Percentiles rank a stretch among this genome's conserved stretches.
These are phyloP conservation scores for Gossypium rotundifolium DNA, from an alignment of 345 rosid species.

Conservation along the genomic window DNA sequence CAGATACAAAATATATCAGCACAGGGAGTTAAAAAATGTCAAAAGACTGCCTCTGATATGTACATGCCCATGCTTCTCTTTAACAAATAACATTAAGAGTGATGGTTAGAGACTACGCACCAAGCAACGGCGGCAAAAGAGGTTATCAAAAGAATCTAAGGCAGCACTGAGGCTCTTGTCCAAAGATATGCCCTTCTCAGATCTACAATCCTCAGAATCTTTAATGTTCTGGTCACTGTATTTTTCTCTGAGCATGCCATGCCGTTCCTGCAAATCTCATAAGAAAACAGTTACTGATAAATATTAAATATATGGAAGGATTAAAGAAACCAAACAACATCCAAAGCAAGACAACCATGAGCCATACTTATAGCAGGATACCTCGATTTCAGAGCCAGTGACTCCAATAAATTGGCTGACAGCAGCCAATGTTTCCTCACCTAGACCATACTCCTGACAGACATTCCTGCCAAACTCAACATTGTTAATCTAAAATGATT, in stretches of 20 bases:
- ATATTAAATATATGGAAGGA: neutral
- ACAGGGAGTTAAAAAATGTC: slow-evolving; percentile 15
- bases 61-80: neutral
- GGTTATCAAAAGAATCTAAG: slow-evolving; percentile 97
- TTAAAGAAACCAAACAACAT: slow-evolving; percentile 1
- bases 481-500: neutral
- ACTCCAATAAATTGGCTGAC: slow-evolving; percentile 69
- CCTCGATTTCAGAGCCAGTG: slow-evolving; percentile 63
- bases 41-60: slow-evolving; percentile 11
- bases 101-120: slow-evolving; percentile 35
- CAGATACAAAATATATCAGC: slow-evolving; percentile 18
- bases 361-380: slow-evolving; percentile 18
- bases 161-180: slow-evolving; percentile 83
- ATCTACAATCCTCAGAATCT: slow-evolving; percentile 36
- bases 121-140: slow-evolving; percentile 97
- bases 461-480: slow-evolving; percentile 55
- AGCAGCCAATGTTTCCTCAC: slow-evolving; percentile 55
- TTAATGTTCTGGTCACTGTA: slow-evolving; percentile 34
- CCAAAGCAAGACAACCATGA: slow-evolving; percentile 15
- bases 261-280: slow-evolving; percentile 57
- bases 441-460: slow-evolving; percentile 68
- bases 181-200: slow-evolving; percentile 51
- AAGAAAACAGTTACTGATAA: slow-evolving; percentile 16
- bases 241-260: slow-evolving; percentile 54
- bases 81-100: neutral